Percentiles rank a stretch among this genome's conserved stretches.
These are phyloP conservation scores for Adansonia gregorii DNA, from an alignment of 441 rosid species.

Conservation along the genomic window DNA sequence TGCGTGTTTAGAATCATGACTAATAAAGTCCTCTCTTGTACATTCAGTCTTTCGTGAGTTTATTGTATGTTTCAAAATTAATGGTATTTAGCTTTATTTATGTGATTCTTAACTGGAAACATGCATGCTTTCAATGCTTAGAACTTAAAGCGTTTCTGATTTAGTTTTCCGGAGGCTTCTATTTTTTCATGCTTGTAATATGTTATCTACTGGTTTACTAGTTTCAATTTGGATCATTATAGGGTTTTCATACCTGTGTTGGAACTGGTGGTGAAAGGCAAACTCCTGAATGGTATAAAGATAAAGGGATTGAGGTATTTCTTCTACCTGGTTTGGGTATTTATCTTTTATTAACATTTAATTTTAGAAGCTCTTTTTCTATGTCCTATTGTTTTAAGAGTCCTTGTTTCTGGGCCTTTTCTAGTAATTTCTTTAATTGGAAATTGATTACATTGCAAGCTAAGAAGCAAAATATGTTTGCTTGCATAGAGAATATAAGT, in stretches of 20 bases:
- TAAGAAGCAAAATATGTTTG: neutral
- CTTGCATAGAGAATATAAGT: neutral
- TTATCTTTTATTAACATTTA: neutral
- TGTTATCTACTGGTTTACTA: constrained; percentile 19
- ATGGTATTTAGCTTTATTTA: neutral
- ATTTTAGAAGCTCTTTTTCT: neutral
- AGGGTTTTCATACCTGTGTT: constrained; percentile 98
- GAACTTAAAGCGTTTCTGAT: neutral
- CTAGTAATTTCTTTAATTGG: neutral
- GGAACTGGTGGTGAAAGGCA: constrained; percentile 95
- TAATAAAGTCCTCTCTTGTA: neutral
- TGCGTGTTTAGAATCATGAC: neutral
- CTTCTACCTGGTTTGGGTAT: neutral
- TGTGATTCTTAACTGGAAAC: neutral
- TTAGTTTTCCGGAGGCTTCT: neutral
- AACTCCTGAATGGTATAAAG: constrained; percentile 88
- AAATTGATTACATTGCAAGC: neutral
- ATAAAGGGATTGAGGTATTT: constrained; percentile 92
- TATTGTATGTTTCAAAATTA: neutral
- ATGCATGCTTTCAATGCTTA: neutral
- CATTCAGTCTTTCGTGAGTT: neutral
- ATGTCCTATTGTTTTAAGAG: neutral
- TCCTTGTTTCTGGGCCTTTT: neutral
- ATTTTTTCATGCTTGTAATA: constrained; percentile 8
- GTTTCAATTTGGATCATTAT: constrained; percentile 22